phyloP scores from a whole-genome alignment of 202 grass and related monocot species.

The Bolboschoenoplectus hybrid region DNA sequence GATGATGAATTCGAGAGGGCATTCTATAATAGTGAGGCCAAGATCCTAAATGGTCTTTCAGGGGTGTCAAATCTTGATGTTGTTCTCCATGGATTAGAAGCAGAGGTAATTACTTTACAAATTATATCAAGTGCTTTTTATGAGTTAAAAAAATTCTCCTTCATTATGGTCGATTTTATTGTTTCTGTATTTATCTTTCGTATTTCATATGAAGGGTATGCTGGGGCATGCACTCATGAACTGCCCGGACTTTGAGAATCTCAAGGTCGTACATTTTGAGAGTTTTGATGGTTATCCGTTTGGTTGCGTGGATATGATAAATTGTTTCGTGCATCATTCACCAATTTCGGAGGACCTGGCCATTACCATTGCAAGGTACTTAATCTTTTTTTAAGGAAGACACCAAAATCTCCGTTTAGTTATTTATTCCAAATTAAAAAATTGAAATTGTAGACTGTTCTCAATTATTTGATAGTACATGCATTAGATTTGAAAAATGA shows the following conservation, averaged over 20 bases:
- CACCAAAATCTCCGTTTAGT: not conserved
- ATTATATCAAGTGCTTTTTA: not conserved
- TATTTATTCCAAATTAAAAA: not conserved
- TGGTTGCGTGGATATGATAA: not conserved
- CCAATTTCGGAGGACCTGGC: not conserved
- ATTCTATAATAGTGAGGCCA: not conserved
- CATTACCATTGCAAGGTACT: conserved; percentile 24
- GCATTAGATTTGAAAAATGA: too few relatives aligned
- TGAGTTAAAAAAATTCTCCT: not conserved
- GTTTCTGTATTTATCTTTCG: not conserved
- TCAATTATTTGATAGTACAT: too few relatives aligned
- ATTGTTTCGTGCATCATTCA: not conserved
- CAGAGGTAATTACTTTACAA: not conserved
- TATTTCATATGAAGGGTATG: conserved; percentile 23
- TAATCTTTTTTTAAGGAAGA: not conserved
- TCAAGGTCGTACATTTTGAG: conserved; percentile 1
- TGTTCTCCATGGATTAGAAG: conserved; percentile 13
- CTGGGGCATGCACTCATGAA: not conserved
- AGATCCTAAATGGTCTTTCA: not conserved
- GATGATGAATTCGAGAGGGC: too few relatives aligned
- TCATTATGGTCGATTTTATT: not conserved
- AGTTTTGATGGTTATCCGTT: not conserved
- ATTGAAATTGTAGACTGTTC: too few relatives aligned
- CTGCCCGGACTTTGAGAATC: not conserved
- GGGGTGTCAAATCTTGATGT: not conserved